These are phyloP conservation scores for Nakazawaea anatomiae DNA, from an alignment of 805 yeast genomes.

Conservation along the genomic window DNA sequence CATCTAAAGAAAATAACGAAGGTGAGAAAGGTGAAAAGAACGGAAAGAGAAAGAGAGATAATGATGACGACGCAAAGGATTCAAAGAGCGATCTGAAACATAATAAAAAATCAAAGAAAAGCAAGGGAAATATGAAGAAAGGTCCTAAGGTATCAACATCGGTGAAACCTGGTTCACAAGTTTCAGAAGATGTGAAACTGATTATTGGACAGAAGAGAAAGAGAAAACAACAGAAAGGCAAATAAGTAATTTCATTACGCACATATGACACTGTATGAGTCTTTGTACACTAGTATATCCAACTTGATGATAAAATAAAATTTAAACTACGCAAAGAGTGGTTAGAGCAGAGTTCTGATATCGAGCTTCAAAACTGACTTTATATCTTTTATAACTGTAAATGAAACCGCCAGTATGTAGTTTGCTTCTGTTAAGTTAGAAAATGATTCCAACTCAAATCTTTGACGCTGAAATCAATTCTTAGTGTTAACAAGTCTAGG, in stretches of 20 bases:
- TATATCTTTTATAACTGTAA: too few species aligned
- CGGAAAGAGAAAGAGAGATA: conserved; percentile 9
- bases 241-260: neutral
- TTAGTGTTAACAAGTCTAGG: too few species aligned
- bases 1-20: conserved; percentile 1
- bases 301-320: too few species aligned
- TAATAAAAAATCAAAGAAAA: conserved; percentile 18
- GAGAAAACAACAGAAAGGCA: conserved; percentile 46
- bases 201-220: conserved; percentile 66
- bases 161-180: conserved; percentile 16
- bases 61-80: conserved; percentile 7
- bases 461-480: too few species aligned
- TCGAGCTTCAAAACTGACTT: too few species aligned
- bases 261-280: too few species aligned
- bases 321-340: too few species aligned
- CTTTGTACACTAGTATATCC: too few species aligned
- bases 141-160: conserved; percentile 19
- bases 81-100: conserved; percentile 19
- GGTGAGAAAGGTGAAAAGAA: neutral
- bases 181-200: conserved; percentile 52
- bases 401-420: too few species aligned
- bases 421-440: too few species aligned
- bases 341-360: too few species aligned
- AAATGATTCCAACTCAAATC: too few species aligned
- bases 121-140: conserved; percentile 40